phyloP scores from a whole-genome alignment of 495 filamentous ascomycete species.

The Penicillium crystallinum region DNA sequence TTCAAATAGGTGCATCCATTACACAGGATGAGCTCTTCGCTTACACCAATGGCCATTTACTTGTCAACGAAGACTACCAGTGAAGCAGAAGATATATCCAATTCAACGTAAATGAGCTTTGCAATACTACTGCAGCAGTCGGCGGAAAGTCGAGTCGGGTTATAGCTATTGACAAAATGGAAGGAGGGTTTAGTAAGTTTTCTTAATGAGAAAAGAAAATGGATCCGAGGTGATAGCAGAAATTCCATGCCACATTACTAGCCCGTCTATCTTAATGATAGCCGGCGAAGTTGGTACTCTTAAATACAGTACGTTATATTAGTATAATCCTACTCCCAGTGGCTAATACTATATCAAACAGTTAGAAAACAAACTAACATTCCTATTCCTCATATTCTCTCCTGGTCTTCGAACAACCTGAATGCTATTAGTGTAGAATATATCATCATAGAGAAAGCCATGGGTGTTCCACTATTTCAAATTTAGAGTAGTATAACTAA shows the following conservation, averaged over 20 bases:
- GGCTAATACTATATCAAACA: constrained; percentile 9
- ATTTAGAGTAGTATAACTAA: constrained; percentile 23
- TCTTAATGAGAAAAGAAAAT: constrained; percentile 30
- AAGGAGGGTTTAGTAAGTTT: constrained; percentile 38
- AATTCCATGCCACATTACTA: constrained; percentile 32
- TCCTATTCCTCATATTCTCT: not conserved
- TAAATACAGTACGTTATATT: constrained; percentile 27
- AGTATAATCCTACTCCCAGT: not conserved
- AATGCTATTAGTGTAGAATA: constrained; percentile 33
- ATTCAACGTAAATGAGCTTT: constrained; percentile 31
- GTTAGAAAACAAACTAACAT: not conserved
- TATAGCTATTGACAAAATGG: constrained; percentile 30
- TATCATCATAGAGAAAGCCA: constrained; percentile 37
- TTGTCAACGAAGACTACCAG: constrained; percentile 30
- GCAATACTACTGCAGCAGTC: constrained; percentile 19
- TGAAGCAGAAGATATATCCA: constrained; percentile 21
- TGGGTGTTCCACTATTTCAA: constrained; percentile 30
- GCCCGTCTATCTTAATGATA: constrained; percentile 27
- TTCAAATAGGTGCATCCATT: constrained; percentile 17
- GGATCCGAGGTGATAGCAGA: constrained; percentile 34
- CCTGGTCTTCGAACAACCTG: constrained; percentile 12
- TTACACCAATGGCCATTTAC: constrained; percentile 33
- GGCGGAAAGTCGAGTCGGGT: constrained; percentile 15
- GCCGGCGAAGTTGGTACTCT: constrained; percentile 35
- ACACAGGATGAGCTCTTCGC: constrained; percentile 23